Percentiles rank a stretch among this genome's conserved stretches.
These are phyloP conservation scores for Ustilago crameri DNA, from an alignment of 1,284 basidiomycete genomes.

Conservation along the genomic window DNA sequence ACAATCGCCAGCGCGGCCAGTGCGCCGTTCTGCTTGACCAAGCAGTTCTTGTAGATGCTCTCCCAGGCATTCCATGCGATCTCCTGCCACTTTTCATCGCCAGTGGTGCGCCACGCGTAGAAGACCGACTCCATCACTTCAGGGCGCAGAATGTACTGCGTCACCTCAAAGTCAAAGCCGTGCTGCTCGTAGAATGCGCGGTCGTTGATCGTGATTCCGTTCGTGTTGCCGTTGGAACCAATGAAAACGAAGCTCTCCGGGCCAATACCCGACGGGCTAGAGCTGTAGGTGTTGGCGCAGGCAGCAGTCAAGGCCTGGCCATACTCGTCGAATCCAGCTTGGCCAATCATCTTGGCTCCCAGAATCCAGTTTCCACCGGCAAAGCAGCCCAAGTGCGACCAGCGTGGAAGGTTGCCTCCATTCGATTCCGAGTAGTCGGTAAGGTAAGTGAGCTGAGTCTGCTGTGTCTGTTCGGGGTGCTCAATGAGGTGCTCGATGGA, in stretches of 20 bases:
- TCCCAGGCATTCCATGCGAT: constrained; percentile 89
- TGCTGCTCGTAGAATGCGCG: constrained; percentile 36
- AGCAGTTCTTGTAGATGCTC: constrained; percentile 83
- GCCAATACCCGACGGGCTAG: constrained; percentile 54
- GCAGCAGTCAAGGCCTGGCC: constrained; percentile 48
- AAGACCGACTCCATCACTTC: constrained; percentile 62
- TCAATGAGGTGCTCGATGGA: constrained; percentile 52
- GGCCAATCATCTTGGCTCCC: constrained; percentile 53
- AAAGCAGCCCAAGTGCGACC: constrained; percentile 60
- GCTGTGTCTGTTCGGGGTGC: constrained; percentile 34
- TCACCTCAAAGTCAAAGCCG: constrained; percentile 53
- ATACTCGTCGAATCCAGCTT: constrained; percentile 38
- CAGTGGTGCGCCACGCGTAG: constrained; percentile 57
- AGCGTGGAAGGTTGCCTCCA: constrained; percentile 47
- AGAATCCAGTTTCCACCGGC: constrained; percentile 60
- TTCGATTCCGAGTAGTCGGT: constrained; percentile 46
- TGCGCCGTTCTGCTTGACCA: constrained; percentile 69
- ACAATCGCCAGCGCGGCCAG: constrained; percentile 48
- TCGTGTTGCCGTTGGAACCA: constrained; percentile 31
- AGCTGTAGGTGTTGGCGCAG: constrained; percentile 53
- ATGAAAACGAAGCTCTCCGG: constrained; percentile 57
- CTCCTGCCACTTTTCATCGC: constrained; percentile 73
- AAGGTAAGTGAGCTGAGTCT: constrained; percentile 39
- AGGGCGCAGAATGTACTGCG: constrained; percentile 56
- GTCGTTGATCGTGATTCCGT: constrained; percentile 45